These are phyloP conservation scores for Triticum dicoccoides DNA, from an alignment of 176 grass and related monocot genomes.

Conservation along the genomic window DNA sequence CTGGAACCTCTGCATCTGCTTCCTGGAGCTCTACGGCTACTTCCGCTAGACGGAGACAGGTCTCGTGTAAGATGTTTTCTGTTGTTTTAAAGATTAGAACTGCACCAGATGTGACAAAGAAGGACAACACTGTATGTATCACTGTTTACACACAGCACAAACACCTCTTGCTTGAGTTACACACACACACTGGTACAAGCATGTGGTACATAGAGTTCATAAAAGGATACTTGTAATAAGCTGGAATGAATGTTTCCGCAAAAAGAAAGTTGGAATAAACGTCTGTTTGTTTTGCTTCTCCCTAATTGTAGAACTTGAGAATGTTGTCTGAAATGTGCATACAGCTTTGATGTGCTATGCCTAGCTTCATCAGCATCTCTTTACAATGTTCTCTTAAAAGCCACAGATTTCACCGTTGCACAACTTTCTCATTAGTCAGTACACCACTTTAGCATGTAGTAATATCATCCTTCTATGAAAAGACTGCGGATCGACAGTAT, in stretches of 20 bases:
- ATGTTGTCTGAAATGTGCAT: background rate
- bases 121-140: background rate
- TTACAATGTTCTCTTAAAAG: too few species aligned
- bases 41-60: slow-evolving; percentile 47
- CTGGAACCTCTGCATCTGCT: slow-evolving; percentile 91
- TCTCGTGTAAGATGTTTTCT: background rate
- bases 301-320: background rate
- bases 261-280: too few species aligned
- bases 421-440: too few species aligned
- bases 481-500: too few species aligned
- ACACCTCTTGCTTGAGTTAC: background rate
- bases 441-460: too few species aligned
- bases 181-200: background rate
- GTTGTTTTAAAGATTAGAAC: background rate
- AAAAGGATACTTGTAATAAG: background rate
- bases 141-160: background rate
- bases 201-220: background rate
- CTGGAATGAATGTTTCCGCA: background rate
- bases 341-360: background rate
- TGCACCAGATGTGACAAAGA: background rate
- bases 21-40: slow-evolving; percentile 88
- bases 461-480: too few species aligned
- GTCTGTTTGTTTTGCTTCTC: background rate
- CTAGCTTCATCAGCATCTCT: background rate
- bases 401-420: too few species aligned